Evolutionary conservation across 352 stramenopile genomes (phyloP).

Genomic region (Phytophthora capsici): DNA sequence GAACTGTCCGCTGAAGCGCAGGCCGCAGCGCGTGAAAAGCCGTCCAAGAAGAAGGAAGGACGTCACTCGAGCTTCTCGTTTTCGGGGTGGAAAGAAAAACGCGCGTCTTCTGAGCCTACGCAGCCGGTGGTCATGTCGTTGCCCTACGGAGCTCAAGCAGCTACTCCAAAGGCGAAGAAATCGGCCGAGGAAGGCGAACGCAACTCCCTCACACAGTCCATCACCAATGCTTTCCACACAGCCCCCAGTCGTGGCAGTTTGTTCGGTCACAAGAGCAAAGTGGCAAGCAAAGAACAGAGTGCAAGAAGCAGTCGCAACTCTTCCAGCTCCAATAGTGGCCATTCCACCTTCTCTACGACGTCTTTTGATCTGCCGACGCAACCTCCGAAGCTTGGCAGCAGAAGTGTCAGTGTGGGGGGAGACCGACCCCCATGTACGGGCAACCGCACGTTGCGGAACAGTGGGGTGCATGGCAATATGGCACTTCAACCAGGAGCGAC

Average conservation of each 20-base stretch:
- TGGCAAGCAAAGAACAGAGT: slow-evolving; percentile 5
- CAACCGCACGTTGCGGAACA: slow-evolving; percentile 28
- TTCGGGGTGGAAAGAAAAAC: slow-evolving; percentile 56
- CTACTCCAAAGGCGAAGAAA: slow-evolving; percentile 39
- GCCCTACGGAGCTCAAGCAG: slow-evolving; percentile 42
- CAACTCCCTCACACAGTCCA: slow-evolving; percentile 32
- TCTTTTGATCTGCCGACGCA: slow-evolving; percentile 29
- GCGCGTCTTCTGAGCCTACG: slow-evolving; percentile 31
- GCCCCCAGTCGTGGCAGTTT: slow-evolving; percentile 30
- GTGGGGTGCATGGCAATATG: slow-evolving; percentile 38
- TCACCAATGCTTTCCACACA: slow-evolving; percentile 36
- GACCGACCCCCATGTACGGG: slow-evolving; percentile 25
- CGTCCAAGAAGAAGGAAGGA: slow-evolving; percentile 52
- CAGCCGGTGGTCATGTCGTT: slow-evolving; percentile 46
- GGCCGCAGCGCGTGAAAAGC: slow-evolving; percentile 30
- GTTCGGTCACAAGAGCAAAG: slow-evolving; percentile 27
- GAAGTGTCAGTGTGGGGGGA: slow-evolving; percentile 40
- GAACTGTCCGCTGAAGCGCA: slow-evolving; percentile 49
- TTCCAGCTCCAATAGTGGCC: slow-evolving; percentile 9
- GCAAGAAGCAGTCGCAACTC: slow-evolving; percentile 17
- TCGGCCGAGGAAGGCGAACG: slow-evolving; percentile 24
- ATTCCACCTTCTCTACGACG: slow-evolving; percentile 33
- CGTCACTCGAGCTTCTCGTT: slow-evolving; percentile 64
- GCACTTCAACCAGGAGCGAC: slow-evolving; percentile 14
- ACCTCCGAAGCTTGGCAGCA: slow-evolving; percentile 33